Evolutionary conservation across 805 yeast genomes (phyloP), one percentile per base, ranked within the genome.

Genomic region (Danielia reshetovae): DNA sequence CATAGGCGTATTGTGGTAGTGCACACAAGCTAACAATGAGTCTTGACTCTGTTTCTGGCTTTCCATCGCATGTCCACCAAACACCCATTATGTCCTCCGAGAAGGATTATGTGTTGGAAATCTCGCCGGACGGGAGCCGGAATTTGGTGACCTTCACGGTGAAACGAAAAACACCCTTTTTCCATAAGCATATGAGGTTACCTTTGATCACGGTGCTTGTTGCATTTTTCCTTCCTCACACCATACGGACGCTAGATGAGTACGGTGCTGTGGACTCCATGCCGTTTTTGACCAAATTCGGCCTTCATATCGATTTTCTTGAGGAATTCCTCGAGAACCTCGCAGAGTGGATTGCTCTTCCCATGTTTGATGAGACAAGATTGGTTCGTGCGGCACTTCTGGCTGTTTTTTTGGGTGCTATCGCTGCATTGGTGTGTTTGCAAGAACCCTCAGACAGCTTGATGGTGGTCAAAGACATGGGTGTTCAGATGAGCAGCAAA

Each of bases 381-480:
- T n/a, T n/a, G n/a, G n/a, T n/a, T n/a, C n/a, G 10, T 15, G 13
- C 19, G 7, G 14, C 32, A 15, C 22, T 30, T 22, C 18, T 30
- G 16, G 18, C 29, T 28, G 8, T 30, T n/a, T n/a, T n/a, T n/a
- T n/a, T n/a, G n/a, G n/a, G n/a, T n/a, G n/a, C n/a, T n/a, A n/a
- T n/a, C n/a, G n/a, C n/a, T n/a, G n/a, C n/a, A n/a, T n/a, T n/a
- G n/a, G n/a, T n/a, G n/a, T n/a, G n/a, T 4, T 54, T 55, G 35
- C 64, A 61, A 38, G 57, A 57, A 21, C 57, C 68, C 10, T 62
- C 65, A 33, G 79, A 74, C 40, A 57, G 62, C 4, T 45, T 74
- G 32, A 53, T 62, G 24, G 65, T 70, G 1, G 62, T 73, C 45
- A 60, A 62, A 39, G 63, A 62, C 17, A 52, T 74, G 28, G 81